Base-by-base conservation (phyloP, 306 rosid species). In the Erythrophleum fordii region DNA sequence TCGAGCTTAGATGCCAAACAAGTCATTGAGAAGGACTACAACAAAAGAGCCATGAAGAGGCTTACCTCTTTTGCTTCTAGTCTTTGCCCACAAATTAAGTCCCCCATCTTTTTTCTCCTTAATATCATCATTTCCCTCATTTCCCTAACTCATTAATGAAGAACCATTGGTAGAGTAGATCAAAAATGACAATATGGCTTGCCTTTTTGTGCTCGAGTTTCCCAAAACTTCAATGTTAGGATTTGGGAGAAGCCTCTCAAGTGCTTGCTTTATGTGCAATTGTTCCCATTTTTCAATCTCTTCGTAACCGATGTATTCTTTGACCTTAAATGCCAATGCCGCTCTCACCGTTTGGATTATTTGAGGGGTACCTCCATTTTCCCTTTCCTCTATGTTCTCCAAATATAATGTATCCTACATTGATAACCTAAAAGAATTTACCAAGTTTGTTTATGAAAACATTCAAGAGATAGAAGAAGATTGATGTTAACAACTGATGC, bases 281-380 rank as follows among this genome's bases (percentile, higher is more conserved):
- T 90, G 88, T 79, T 95, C 97, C 6, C 75, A 45, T 74, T 84
- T 92, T 48, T 91, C 92, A 64, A 92, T 95, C 85, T 80, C 91
- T 53, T 90, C 73, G 29, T 48, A 85, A 26, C 89, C 79, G 23
- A 92, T 88, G 78, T 87, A 90, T 25, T 90, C 93, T 77, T 95
- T 95, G 51, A 95, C 90, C 97, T 95, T 86, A 79, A 91, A 95
- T 22, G 97, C 92, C 85, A 95, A 87, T 8, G 97, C 94, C 77
- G 97, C 95, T 78, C 97, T 84, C 10, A 92, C 85, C 76, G 87
- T 91, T 45, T 90, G 97, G 55, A 90, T 91, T 77, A 95, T 92
- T 59, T 90, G 98, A 69, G 98, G 97, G 1, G 98, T 95, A 6
- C 98, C 97, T 11, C 94, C 92, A 76, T 77, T 91, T 82, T 95